phyloP scores from a whole-genome alignment of 805 yeast species.

The Komagataella mondaviorum region DNA sequence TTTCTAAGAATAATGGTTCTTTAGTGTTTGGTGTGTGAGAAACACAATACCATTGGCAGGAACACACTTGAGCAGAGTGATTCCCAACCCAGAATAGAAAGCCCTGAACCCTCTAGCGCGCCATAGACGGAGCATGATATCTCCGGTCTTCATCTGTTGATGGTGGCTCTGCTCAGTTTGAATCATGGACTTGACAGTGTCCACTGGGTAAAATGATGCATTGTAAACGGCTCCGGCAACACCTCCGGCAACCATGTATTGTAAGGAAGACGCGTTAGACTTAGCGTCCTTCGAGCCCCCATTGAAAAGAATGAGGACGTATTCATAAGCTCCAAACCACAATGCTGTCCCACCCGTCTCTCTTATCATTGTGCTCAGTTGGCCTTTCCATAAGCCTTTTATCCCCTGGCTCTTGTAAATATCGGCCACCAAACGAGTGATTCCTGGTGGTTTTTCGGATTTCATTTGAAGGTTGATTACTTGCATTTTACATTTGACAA shows the following conservation, averaged over 20 bases:
- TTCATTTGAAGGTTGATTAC: constrained; percentile 31
- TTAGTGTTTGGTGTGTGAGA: constrained; percentile 58
- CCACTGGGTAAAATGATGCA: constrained; percentile 74
- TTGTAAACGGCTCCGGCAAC: constrained; percentile 77
- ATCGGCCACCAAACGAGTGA: constrained; percentile 22
- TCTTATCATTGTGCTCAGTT: constrained; percentile 64
- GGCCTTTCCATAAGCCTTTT: constrained; percentile 78
- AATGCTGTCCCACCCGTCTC: constrained; percentile 87
- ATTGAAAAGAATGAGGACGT: constrained; percentile 25
- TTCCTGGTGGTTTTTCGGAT: constrained; percentile 15
- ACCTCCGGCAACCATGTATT: constrained; percentile 68
- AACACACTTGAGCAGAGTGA: constrained; percentile 67
- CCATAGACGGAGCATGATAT: constrained; percentile 27
- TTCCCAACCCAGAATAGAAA: constrained; percentile 75
- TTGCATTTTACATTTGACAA: constrained; percentile 80
- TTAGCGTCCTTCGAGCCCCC: constrained; percentile 5
- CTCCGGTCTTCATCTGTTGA: constrained; percentile 10
- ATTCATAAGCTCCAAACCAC: constrained; percentile 88
- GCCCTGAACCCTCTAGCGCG: constrained; percentile 49
- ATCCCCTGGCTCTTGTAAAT: constrained; percentile 40
- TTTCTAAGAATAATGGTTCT: constrained; percentile 13
- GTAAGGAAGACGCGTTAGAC: constrained; percentile 26
- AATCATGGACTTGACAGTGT: constrained; percentile 77
- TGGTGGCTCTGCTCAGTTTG: constrained; percentile 40
- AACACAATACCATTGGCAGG: constrained; percentile 89